phyloP scores from a whole-genome alignment of 2,329 filamentous ascomycete genomes.

The Phialemoniopsis sp. region DNA sequence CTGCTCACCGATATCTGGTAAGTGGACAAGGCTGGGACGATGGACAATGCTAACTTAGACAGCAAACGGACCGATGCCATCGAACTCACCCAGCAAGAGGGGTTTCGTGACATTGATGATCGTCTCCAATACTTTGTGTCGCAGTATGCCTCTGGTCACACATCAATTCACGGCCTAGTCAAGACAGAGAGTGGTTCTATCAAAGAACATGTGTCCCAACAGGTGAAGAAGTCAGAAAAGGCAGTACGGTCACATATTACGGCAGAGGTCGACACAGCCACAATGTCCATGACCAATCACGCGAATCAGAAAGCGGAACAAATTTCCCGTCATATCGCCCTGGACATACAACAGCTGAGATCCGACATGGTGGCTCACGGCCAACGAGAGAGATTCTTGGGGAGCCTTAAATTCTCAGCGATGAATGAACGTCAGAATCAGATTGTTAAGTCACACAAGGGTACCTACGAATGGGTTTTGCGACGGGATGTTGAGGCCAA shows the following conservation, averaged over 20 bases:
- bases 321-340: too few relatives aligned
- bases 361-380: neutral
- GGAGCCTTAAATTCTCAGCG: constrained; percentile 7
- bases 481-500: neutral
- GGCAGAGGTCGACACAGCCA: neutral
- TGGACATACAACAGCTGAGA: too few relatives aligned
- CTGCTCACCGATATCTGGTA: neutral
- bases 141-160: too few relatives aligned
- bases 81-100: neutral
- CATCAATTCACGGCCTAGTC: too few relatives aligned
- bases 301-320: neutral
- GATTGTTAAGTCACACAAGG: constrained; percentile 3
- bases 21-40: too few relatives aligned
- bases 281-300: neutral
- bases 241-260: neutral
- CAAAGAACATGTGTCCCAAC: neutral
- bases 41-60: too few relatives aligned
- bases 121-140: too few relatives aligned
- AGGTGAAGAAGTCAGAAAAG: neutral
- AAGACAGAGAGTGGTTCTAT: too few relatives aligned
- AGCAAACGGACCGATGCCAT: neutral
- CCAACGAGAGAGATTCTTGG: constrained; percentile 3
- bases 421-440: constrained; percentile 11
- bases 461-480: constrained; percentile 2
- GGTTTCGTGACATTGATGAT: too few relatives aligned